These are phyloP conservation scores for Cordyceps fumosorosea DNA, from an alignment of 2,329 filamentous ascomycete genomes.

Conservation along the genomic window DNA sequence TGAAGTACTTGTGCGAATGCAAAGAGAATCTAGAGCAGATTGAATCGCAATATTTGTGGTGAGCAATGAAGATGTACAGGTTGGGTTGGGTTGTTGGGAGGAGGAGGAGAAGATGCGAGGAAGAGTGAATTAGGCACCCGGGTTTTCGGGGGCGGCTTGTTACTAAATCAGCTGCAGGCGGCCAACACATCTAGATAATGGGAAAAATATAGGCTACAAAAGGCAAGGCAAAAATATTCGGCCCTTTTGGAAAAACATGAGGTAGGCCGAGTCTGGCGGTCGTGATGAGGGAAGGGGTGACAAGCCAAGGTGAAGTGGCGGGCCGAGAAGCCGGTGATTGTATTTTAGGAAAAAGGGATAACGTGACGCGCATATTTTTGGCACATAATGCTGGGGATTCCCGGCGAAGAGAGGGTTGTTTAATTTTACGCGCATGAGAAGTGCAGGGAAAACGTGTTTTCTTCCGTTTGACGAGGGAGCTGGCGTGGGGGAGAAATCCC, in stretches of 20 bases:
- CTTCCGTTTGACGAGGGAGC: neutral
- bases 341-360: neutral
- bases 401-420: neutral
- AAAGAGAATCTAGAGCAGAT: neutral
- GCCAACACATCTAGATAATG: neutral
- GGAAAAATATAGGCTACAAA: neutral
- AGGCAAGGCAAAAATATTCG: neutral
- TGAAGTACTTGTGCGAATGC: neutral
- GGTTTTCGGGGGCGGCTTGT: neutral
- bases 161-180: neutral
- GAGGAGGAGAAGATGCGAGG: neutral
- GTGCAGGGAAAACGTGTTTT: neutral
- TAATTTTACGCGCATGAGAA: neutral
- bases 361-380: slow-evolving; percentile 6
- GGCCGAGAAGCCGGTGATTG: neutral
- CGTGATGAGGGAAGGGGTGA: neutral
- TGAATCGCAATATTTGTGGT: neutral
- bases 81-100: neutral
- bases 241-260: neutral
- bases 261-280: neutral
- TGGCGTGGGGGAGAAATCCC: neutral
- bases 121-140: slow-evolving; percentile 3
- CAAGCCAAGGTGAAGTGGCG: neutral
- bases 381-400: slow-evolving; percentile 1
- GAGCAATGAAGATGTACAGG: slow-evolving; percentile 8